Conservation (phyloP, 352 stramenopile species). For the Pythium oligandrum region DNA sequence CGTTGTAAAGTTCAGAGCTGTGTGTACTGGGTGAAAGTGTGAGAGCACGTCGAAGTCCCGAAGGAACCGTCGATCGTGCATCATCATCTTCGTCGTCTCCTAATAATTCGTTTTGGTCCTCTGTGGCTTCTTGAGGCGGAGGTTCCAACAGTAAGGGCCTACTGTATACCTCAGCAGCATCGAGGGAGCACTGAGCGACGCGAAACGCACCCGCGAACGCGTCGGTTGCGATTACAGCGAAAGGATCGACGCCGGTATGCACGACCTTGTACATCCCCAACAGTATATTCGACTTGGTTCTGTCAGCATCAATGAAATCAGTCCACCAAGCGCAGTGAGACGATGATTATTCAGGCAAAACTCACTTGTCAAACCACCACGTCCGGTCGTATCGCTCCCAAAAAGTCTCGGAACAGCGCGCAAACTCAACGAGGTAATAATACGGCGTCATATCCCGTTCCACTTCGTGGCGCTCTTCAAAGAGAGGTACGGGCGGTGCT, state of each 20-base stretch:
- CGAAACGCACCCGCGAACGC: conserved; percentile 56
- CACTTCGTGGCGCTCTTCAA: conserved; percentile 28
- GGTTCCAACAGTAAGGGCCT: conserved; percentile 51
- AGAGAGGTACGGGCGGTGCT: conserved; percentile 5
- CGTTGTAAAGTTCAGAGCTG: conserved; percentile 1
- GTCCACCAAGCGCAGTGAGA: background rate
- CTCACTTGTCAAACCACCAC: conserved; percentile 79
- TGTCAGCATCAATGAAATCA: conserved; percentile 6
- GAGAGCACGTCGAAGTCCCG: conserved; percentile 9
- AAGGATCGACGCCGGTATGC: conserved; percentile 39
- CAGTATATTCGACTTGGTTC: conserved; percentile 54
- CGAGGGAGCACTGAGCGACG: conserved; percentile 51
- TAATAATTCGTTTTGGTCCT: background rate
- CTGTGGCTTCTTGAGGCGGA: background rate
- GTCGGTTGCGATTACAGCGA: conserved; percentile 31
- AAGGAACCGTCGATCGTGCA: background rate
- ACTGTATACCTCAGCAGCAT: conserved; percentile 39
- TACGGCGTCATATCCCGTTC: conserved; percentile 39
- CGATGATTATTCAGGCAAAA: background rate
- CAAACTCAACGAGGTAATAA: conserved; percentile 63
- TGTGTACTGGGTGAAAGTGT: conserved; percentile 7
- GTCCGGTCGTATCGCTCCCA: conserved; percentile 71
- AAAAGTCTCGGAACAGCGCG: conserved; percentile 59
- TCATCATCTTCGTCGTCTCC: conserved; percentile 10
- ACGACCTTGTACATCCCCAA: conserved; percentile 59